Base-by-base conservation (phyloP, 139 green algal genomes). In the Diplosphaera chodatii region DNA sequence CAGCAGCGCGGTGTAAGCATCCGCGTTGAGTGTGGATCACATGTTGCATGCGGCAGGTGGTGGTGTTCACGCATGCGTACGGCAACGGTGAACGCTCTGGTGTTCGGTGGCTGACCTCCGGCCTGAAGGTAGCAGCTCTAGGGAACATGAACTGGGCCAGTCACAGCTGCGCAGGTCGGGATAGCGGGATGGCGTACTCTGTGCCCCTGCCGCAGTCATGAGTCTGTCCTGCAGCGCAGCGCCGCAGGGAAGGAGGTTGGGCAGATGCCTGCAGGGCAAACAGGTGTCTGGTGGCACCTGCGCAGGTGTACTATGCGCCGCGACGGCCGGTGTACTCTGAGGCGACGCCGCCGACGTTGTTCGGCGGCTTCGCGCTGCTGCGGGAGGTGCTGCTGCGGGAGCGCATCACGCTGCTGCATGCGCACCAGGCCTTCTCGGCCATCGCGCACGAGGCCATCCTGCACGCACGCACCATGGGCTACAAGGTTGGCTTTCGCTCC, bases 251-350 rank as follows among this genome's bases (percentile, higher is more conserved):
- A n/a, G n/a, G n/a, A n/a, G n/a, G n/a, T n/a, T n/a, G n/a, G n/a
- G n/a, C n/a, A n/a, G n/a, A n/a, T n/a, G n/a, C n/a, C n/a, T n/a
- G n/a, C n/a, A n/a, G n/a, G n/a, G n/a, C n/a, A n/a, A n/a, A n/a
- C n/a, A n/a, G n/a, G n/a, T n/a, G n/a, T n/a, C n/a, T n/a, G n/a
- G n/a, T n/a, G n/a, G n/a, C n/a, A n/a, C n/a, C n/a, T n/a, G n/a
- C n/a, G 23, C 85, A 94, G 87, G 94, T 98, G 6, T 98, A 98
- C 84, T 97, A 99, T 79, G 69, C 90, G 1, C 86, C 91, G 29
- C 80, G 94, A 1, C 72, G 78, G 15, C 77, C 89, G 18, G 76
- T 98, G 32, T 92, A 91, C 32, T 72, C 82, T 18, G 80, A 91
- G 63, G 84, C 66, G n/a, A 89, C 79, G 3, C 63, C 92, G 4